These are phyloP conservation scores for Strigomonas culicis DNA, from an alignment of 208 protist species.

Conservation along the genomic window DNA sequence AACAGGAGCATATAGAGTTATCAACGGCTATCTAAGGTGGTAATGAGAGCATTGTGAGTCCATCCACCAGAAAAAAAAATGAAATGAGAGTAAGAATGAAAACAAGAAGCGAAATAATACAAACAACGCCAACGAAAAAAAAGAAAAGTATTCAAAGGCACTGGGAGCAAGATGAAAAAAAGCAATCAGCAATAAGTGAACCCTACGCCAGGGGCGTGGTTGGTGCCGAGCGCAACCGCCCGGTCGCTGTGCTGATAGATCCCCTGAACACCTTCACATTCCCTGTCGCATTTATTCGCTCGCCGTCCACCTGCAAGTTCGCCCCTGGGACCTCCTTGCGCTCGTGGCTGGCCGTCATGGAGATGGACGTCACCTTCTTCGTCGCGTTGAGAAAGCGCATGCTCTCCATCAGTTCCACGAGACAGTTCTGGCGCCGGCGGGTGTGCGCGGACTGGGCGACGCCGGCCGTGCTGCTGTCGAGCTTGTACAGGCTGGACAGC, in stretches of 20 bases:
- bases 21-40: neutral
- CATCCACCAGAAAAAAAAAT: constrained; percentile 21
- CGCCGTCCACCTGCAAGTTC: constrained; percentile 4
- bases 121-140: neutral
- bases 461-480: constrained; percentile 21
- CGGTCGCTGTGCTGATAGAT: no score
- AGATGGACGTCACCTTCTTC: constrained; percentile 11
- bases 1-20: no score
- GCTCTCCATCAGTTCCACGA: constrained; percentile 36
- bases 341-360: neutral
- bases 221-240: no score
- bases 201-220: no score
- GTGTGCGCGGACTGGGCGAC: constrained; percentile 12
- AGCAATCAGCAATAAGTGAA: neutral
- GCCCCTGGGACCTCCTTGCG: neutral
- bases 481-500: constrained; percentile 44
- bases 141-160: constrained; percentile 9
- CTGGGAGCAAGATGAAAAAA: neutral
- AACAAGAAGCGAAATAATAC: neutral
- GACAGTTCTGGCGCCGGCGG: constrained; percentile 35
- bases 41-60: neutral
- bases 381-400: constrained; percentile 40
- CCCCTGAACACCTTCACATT: no score
- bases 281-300: neutral
- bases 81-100: constrained; percentile 10